phyloP scores from a whole-genome alignment of 2,329 filamentous ascomycete species.

The Aspergillus tubingensis region DNA sequence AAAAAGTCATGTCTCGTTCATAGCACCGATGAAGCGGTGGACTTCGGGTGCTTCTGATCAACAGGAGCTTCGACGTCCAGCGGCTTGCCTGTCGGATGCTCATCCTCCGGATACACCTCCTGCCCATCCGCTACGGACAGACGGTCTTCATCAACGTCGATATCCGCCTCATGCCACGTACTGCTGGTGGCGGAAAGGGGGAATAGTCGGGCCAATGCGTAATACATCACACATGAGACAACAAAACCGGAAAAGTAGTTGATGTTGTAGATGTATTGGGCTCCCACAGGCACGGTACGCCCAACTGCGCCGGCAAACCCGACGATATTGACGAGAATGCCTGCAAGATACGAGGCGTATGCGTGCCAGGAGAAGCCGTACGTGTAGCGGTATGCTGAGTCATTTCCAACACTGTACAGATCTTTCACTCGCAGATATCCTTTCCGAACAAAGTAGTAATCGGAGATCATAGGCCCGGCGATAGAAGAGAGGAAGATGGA shows the following conservation, averaged over 20 bases:
- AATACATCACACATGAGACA: slow-evolving; percentile 69
- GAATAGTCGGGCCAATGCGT: slow-evolving; percentile 65
- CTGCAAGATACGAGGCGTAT: slow-evolving; percentile 77
- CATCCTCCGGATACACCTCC: slow-evolving; percentile 32
- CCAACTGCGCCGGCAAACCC: slow-evolving; percentile 85
- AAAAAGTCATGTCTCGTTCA: slow-evolving; percentile 14
- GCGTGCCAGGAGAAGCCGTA: slow-evolving; percentile 79
- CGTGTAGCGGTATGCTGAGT: slow-evolving; percentile 69
- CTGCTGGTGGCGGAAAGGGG: slow-evolving; percentile 75
- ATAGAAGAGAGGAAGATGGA: slow-evolving; percentile 93
- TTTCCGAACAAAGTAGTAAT: slow-evolving; percentile 83
- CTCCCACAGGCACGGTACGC: slow-evolving; percentile 69
- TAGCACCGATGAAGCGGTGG: slow-evolving; percentile 12
- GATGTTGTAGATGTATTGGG: slow-evolving; percentile 82
- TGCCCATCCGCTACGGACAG: slow-evolving; percentile 36
- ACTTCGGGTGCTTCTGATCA: slow-evolving; percentile 28
- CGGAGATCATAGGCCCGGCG: slow-evolving; percentile 83
- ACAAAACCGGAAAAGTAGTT: slow-evolving; percentile 89
- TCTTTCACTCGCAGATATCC: slow-evolving; percentile 78
- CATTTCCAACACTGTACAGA: slow-evolving; percentile 69
- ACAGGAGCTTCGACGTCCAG: slow-evolving; percentile 12
- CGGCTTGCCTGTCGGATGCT: slow-evolving; percentile 13
- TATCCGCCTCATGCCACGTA: slow-evolving; percentile 72
- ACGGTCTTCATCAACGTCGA: slow-evolving; percentile 29
- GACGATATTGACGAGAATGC: slow-evolving; percentile 87